Evolutionary conservation across 1,139 yeast genomes (phyloP), one percentile per base, ranked within the genome.

Genomic region (Candida frijolesensis): DNA sequence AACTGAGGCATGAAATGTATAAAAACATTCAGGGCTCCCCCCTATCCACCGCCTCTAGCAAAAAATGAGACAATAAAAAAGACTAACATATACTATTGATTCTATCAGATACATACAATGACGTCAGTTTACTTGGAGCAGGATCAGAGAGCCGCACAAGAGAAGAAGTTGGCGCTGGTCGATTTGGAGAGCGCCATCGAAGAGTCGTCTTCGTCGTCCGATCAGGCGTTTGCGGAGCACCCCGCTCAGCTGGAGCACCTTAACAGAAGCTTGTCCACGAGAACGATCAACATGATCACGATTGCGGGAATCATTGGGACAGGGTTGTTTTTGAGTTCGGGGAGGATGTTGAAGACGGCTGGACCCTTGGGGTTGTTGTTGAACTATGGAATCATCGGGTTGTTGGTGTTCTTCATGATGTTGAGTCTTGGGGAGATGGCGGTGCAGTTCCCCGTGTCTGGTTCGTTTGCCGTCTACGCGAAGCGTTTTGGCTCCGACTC

Each of bases 241-340:
- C 34, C 16, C 15, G 22, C 30, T 18, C 54, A 53, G 15, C 61
- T 65, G 1, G 78, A 72, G 51, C 60, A 68, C 50, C 68, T 74
- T 44, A 67, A 68, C 45, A 63, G 87, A 58, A 67, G 78, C 29
- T 65, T 82, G 54, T 64, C 74, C n/a, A 74, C 80, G 1, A 68
- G 87, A 44, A 83, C 80, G 53, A 72, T 83, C 48, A 80, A 79
- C 54, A 80, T 83, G 87, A 82, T 84, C 64, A 80, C 87, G 38
- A 72, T 84, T 51, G 88, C 86, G 2, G 89, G 89, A 9, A 80
- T 82, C 50, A 82, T 84, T 47, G 89, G 90, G 14, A 82, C 90
- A 3, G 94, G 94, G 50, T 68, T 87, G 47, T 77, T 83, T 54
- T 70, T 85, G 46, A 87, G 89, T 33, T 78, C 88, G 0, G 87